Evolutionary conservation across 2,329 filamentous ascomycete genomes (phyloP), one percentile per base, ranked within the genome.

Genomic region (Venturia asperata): DNA sequence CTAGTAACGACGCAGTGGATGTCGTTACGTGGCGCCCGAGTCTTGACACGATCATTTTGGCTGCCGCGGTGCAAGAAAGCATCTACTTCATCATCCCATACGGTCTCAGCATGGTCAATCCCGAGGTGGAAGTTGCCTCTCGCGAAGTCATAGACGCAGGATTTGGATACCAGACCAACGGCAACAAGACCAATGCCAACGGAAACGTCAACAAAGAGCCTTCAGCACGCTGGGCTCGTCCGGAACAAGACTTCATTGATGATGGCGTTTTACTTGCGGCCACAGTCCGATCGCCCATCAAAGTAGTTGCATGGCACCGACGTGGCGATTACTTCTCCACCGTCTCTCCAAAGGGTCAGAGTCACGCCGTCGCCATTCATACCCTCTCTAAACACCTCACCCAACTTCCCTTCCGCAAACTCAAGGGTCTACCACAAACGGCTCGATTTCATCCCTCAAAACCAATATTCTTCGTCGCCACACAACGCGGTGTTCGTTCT

Each of bases 381-480:
- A 97, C 93, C 0, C 81, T 99, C 67, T 94, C 90, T 66, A 96
- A 96, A 76, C 94, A 99, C 77, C 84, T 93, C 58, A 97, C 92
- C 2, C 94, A 99, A 76, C 87, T 94, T 37, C 95, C 94, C 34
- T 97, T 99, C 85, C 89, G 91, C 67, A 83, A 85, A 66, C 77
- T 88, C 68, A 86, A 86, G 72, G 86, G 86, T 66, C 87, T 91
- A 61, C 91, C 92, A 1, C 93, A 97, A 77, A 89, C 89, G 0
- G 92, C 92, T 5, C 91, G 92, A 70, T 99, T 99, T 83, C 95
- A 99, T 76, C 94, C 94, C 1, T 90, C 88, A 49, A 88, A 92
- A 70, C 92, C 94, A 0, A 86, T 96, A 62, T 92, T 99, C 79
- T 97, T 97, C 74, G 91, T 99, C 65, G 94, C 94, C 3, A 97